Conservation (phyloP, 148 eudicot species). For the Camellia sinensis region DNA sequence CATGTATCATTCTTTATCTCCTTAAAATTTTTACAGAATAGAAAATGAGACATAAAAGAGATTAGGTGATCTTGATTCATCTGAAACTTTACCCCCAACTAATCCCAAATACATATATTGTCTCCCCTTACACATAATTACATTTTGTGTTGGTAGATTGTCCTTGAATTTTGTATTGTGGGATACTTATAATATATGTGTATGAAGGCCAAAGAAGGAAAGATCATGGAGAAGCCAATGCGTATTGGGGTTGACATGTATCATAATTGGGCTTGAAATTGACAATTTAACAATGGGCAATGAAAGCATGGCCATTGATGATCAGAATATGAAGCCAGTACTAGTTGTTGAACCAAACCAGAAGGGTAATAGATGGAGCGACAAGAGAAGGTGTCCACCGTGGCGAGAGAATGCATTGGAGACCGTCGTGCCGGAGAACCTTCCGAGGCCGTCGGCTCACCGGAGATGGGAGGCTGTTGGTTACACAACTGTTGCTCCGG, state of each 20-base stretch:
- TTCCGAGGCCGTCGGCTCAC: slow-evolving; percentile 66
- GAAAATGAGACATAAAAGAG: no score
- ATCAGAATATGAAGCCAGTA: neutral
- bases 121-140: no score
- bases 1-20: no score
- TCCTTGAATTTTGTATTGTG: neutral
- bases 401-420: slow-evolving; percentile 76
- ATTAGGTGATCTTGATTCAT: no score
- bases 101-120: no score
- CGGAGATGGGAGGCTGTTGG: slow-evolving; percentile 64
- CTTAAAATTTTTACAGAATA: no score
- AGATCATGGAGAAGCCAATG: slow-evolving; percentile 40
- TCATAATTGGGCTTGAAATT: slow-evolving; percentile 42
- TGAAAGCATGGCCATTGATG: slow-evolving; percentile 10
- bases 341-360: neutral
- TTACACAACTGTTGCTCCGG: slow-evolving; percentile 30
- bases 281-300: slow-evolving; percentile 8
- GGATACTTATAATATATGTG: no score
- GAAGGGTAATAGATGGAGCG: slow-evolving; percentile 62
- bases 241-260: slow-evolving; percentile 47
- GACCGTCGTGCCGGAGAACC: slow-evolving; percentile 81
- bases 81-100: no score
- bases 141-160: neutral
- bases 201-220: slow-evolving; percentile 23
- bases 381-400: slow-evolving; percentile 52